Percentiles rank a stretch among this genome's conserved stretches.
Evolutionary conservation across 225 moss, liverwort and hornwort species (phyloP).

Genomic region (Pseudisothecium myosuroides): DNA sequence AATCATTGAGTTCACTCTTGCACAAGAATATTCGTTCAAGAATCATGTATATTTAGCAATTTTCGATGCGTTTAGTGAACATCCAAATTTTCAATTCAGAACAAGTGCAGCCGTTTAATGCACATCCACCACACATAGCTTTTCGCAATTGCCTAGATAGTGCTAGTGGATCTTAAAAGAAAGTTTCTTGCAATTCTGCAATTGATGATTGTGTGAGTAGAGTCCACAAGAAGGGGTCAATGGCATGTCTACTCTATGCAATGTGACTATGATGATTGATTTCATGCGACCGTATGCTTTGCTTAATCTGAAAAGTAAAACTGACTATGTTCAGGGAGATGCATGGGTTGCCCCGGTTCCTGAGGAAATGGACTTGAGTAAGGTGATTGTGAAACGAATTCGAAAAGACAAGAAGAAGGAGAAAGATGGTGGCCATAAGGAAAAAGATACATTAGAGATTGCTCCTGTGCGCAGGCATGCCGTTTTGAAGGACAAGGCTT

Average conservation of each 20-base stretch:
- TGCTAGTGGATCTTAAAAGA: not conserved
- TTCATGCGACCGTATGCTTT: not conserved
- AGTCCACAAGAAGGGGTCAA: not conserved
- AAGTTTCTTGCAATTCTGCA: not conserved
- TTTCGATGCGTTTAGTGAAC: not conserved
- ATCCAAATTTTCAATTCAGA: not conserved
- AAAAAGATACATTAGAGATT: constrained; percentile 41
- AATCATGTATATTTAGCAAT: not conserved
- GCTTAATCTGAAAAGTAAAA: not conserved
- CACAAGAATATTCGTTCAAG: not conserved
- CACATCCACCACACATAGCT: not conserved
- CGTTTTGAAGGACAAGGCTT: constrained; percentile 30
- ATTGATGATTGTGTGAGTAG: not conserved
- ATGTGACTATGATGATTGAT: not conserved
- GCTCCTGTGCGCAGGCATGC: constrained; percentile 65
- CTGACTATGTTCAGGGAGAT: constrained; percentile 41
- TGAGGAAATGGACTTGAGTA: constrained; percentile 40
- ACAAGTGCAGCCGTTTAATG: not conserved
- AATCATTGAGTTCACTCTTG: too few relatives aligned
- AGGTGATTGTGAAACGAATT: constrained; percentile 44
- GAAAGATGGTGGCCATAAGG: constrained; percentile 36
- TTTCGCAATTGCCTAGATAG: not conserved
- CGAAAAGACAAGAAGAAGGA: constrained; percentile 52
- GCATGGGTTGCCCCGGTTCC: constrained; percentile 72
- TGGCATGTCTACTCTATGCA: not conserved